Evolutionary conservation across 2,329 filamentous ascomycete genomes (phyloP).

Genomic region (Fusarium chaquense): DNA sequence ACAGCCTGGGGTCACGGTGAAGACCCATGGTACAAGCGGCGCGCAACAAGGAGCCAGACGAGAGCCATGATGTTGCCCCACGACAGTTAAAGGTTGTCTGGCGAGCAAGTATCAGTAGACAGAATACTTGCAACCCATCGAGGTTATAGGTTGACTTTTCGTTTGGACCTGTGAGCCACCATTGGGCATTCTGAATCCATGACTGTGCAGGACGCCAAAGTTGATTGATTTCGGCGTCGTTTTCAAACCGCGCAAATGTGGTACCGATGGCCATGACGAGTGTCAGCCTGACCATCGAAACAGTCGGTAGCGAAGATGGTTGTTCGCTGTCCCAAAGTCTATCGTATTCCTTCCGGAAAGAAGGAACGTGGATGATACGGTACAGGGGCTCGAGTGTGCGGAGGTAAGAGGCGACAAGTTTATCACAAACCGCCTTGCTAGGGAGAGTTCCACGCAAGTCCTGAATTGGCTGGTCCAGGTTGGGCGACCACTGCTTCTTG

Average conservation of each 20-base stretch:
- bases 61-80: constrained; percentile 46
- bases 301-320: constrained; percentile 3
- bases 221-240: constrained; percentile 31
- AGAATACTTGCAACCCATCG: constrained; percentile 45
- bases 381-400: constrained; percentile 46
- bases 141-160: constrained; percentile 46
- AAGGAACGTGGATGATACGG: constrained; percentile 43
- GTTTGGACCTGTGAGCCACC: constrained; percentile 45
- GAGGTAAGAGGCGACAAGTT: constrained; percentile 43
- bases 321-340: constrained; percentile 35
- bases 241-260: constrained; percentile 33
- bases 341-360: constrained; percentile 42
- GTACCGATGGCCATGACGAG: constrained; percentile 44
- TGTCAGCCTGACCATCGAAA: constrained; percentile 42
- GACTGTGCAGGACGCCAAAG: constrained; percentile 38
- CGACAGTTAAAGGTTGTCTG: constrained; percentile 47
- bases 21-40: constrained; percentile 46
- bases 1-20: constrained; percentile 42
- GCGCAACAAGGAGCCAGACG: constrained; percentile 41
- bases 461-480: constrained; percentile 37
- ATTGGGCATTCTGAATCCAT: constrained; percentile 47
- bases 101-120: constrained; percentile 41
- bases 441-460: constrained; percentile 40
- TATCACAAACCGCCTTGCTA: constrained; percentile 33
- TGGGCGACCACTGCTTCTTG: constrained; percentile 31